Evolutionary conservation across 2,329 filamentous ascomycete species (phyloP), one percentile per base, ranked within the genome.

Genomic region (Escovopsis sp.): DNA sequence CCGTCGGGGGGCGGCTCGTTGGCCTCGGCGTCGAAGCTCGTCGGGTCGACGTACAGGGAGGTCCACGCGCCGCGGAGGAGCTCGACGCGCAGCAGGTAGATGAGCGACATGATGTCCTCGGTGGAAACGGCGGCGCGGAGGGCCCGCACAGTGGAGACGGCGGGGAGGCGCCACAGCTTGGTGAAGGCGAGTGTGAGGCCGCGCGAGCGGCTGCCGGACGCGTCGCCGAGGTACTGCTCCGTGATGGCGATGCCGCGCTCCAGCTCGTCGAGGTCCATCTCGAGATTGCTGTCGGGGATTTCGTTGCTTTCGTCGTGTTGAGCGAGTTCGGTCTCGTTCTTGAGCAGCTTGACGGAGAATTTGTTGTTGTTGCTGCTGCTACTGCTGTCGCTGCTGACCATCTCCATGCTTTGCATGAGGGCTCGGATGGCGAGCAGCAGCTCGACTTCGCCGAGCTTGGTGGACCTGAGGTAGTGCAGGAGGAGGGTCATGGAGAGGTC

Each of bases 41-140:
- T 66, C 10, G 60, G 55, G 45, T 81, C 78, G 27, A 81, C 58
- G 53, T 86, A 85, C 16, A 72, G 66, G 14, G 74, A 71, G 1
- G 79, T 84, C 82, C 82, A 88, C 23, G 77, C 76, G 38, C 81
- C 81, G 43, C 76, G 72, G 35, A 76, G 72, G 31, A 88, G 65
- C 56, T 87, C 79, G 43, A 79, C 66, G 37, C 81, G 74, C 21
- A 88, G 64, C 5, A 86, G 63, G 44, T 79, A 71, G 45, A 87
- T 77, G 35, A 88, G 66, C 26, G 76, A 75, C 10, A 84, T 61
- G 17, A 80, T 72, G 45, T 87, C 78, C 42, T 78, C 68, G 3
- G 72, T 75, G 33, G 69, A 66, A 40, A 84, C 70, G 19, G 68
- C 68, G 10, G 65, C 62, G 28, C 78, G 74, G 31, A 88, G 65